These are phyloP conservation scores for Musa acuminata DNA, from an alignment of 176 grass and related monocot genomes.

Conservation along the genomic window DNA sequence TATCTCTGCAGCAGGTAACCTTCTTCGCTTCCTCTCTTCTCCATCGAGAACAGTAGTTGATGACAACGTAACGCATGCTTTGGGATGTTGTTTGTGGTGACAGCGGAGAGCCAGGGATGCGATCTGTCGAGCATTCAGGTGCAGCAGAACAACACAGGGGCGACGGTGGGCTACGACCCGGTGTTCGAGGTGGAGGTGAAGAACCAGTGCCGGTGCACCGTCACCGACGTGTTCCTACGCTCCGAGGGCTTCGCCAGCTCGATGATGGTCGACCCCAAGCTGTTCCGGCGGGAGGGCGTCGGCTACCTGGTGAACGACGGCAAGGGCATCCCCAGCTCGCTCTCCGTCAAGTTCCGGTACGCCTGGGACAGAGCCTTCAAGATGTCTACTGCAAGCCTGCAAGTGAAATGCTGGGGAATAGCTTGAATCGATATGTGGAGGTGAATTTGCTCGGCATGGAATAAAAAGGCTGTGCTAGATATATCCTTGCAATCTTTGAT, in stretches of 20 bases:
- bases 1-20: no score
- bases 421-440: no score
- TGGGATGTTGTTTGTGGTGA: background rate
- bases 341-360: slow-evolving; percentile 37
- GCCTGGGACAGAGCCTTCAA: slow-evolving; percentile 59
- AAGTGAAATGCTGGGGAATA: slow-evolving; percentile 25
- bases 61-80: no score
- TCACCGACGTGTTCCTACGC: slow-evolving; percentile 28
- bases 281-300: slow-evolving; percentile 35
- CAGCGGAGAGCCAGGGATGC: slow-evolving; percentile 2
- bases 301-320: slow-evolving; percentile 45
- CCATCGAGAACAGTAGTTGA: no score
- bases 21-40: no score
- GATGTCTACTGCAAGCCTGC: slow-evolving; percentile 33
- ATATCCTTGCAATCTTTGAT: no score
- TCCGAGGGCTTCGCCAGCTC: slow-evolving; percentile 61
- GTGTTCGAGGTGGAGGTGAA: slow-evolving; percentile 55
- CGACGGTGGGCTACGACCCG: slow-evolving; percentile 27
- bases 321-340: slow-evolving; percentile 14
- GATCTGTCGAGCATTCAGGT: slow-evolving; percentile 35
- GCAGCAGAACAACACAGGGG: slow-evolving; percentile 33
- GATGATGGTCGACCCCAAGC: slow-evolving; percentile 37
- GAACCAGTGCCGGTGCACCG: slow-evolving; percentile 38
- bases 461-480: no score
- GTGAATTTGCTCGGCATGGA: no score